Conservation (phyloP, 345 rosid species). For the Nephelium lappaceum region DNA sequence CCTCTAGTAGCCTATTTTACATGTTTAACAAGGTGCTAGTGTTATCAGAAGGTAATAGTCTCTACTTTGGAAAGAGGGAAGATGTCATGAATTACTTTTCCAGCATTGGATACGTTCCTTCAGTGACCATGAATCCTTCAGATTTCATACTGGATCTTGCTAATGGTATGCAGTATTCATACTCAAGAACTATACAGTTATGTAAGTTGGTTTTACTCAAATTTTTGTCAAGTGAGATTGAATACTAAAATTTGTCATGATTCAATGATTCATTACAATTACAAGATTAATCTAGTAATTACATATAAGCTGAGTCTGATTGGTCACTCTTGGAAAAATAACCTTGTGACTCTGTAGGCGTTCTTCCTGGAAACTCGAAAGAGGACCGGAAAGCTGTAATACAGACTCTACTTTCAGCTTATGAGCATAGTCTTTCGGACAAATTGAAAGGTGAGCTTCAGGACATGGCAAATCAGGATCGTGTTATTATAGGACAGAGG, state of each 20-base stretch:
- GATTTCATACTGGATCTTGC: constrained; percentile 63
- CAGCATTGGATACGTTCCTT: constrained; percentile 41
- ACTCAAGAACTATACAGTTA: background rate
- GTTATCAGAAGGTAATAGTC: constrained; percentile 50
- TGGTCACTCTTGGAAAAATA: too few relatives aligned
- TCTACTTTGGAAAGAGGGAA: constrained; percentile 51
- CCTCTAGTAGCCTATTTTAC: constrained; percentile 59
- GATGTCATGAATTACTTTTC: constrained; percentile 56
- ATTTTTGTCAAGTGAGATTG: background rate
- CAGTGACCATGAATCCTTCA: constrained; percentile 56
- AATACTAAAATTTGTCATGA: background rate
- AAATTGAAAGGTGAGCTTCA: constrained; percentile 35
- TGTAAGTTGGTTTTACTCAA: background rate
- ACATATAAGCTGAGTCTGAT: too few relatives aligned
- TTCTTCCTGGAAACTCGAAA: constrained; percentile 30
- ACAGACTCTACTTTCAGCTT: constrained; percentile 42
- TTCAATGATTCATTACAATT: too few relatives aligned
- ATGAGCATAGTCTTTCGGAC: constrained; percentile 30
- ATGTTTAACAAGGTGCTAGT: constrained; percentile 61
- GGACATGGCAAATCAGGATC: background rate
- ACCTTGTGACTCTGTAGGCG: constrained; percentile 23
- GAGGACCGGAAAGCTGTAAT: constrained; percentile 32
- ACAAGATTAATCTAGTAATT: too few relatives aligned
- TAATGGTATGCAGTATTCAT: constrained; percentile 36
- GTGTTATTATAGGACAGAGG: constrained; percentile 18